Evolutionary conservation across 2,329 filamentous ascomycete species (phyloP), one percentile per base, ranked within the genome.

Genomic region (Sarocladiaceae sp.): DNA sequence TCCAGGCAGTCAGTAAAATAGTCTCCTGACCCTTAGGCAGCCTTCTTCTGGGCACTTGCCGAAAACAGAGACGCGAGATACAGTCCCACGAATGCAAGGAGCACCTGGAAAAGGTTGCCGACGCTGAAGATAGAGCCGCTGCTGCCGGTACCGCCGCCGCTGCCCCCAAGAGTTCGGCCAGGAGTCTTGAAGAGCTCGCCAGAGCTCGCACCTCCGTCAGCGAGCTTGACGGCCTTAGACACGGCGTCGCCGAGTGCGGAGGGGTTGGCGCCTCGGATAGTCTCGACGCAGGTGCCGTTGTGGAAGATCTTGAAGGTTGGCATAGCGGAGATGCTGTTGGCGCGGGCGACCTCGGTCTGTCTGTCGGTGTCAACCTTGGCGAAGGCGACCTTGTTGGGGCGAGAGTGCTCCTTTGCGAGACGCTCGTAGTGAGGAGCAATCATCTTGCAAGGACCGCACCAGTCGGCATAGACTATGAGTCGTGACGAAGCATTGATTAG

Each of bases 231-330:
- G 3, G 78, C 79, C 60, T 85, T 85, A 56, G 83, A 82, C 51
- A 96, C 82, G 19, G 86, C 87, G 45, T 80, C 75, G 27, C 82
- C 84, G 33, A 98, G 79, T 43, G 80, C 82, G 10, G 81, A 74
- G 1, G 82, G 78, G 67, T 95, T 86, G 26, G 90, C 89, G 55
- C 93, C 93, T 57, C 78, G 76, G 58, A 95, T 81, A 24, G 85
- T 89, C 52, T 87, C 77, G 58, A 86, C 75, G 56, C 83, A 79
- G 51, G 76, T 72, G 55, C 83, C 83, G 59, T 79, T 80, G 67
- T 87, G 84, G 73, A 88, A 90, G 65, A 97, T 82, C 62, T 96
- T 78, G 68, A 98, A 97, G 43, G 93, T 97, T 5, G 93, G 93
- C 82, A 95, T 90, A 51, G 88, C 88, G 56, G 81, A 80, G 60